Evolutionary conservation across 2,329 filamentous ascomycete species (phyloP).

Genomic region (Fusarium pseudonygamai): DNA sequence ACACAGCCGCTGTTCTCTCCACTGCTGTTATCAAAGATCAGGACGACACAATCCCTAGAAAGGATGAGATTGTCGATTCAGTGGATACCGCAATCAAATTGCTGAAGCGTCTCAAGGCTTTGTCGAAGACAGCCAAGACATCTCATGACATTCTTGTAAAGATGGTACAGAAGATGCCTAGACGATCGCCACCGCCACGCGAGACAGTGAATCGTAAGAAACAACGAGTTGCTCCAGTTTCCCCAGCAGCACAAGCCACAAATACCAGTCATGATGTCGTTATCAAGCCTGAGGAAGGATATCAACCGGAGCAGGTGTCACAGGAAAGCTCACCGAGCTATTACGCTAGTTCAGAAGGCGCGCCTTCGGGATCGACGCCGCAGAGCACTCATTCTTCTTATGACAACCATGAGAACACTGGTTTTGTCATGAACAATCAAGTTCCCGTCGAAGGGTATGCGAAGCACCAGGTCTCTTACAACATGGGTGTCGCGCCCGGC

Average conservation of each 20-base stretch:
- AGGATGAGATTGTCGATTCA: constrained; percentile 50
- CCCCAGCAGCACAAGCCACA: background rate
- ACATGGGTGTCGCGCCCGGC: background rate
- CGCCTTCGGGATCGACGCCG: constrained; percentile 19
- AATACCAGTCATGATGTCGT: background rate
- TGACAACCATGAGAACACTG: constrained; percentile 8
- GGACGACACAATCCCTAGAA: constrained; percentile 50
- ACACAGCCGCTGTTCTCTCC: constrained; percentile 59
- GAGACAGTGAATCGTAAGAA: constrained; percentile 20
- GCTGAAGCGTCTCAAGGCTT: constrained; percentile 44
- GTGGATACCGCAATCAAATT: constrained; percentile 49
- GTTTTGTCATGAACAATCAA: background rate
- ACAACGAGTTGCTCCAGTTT: constrained; percentile 2
- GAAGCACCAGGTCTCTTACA: background rate
- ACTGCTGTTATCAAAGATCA: constrained; percentile 61
- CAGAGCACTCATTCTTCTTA: constrained; percentile 23
- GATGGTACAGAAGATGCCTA: constrained; percentile 44
- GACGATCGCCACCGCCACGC: constrained; percentile 30
- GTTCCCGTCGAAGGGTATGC: background rate
- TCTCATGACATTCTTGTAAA: constrained; percentile 48
- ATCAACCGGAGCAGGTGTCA: constrained; percentile 11
- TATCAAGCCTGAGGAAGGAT: constrained; percentile 5
- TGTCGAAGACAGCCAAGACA: constrained; percentile 49
- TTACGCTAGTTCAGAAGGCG: constrained; percentile 16
- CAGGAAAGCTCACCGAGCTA: constrained; percentile 30